Base-by-base conservation (phyloP, 2,329 filamentous ascomycete genomes). In the Ciborinia camelliae region DNA sequence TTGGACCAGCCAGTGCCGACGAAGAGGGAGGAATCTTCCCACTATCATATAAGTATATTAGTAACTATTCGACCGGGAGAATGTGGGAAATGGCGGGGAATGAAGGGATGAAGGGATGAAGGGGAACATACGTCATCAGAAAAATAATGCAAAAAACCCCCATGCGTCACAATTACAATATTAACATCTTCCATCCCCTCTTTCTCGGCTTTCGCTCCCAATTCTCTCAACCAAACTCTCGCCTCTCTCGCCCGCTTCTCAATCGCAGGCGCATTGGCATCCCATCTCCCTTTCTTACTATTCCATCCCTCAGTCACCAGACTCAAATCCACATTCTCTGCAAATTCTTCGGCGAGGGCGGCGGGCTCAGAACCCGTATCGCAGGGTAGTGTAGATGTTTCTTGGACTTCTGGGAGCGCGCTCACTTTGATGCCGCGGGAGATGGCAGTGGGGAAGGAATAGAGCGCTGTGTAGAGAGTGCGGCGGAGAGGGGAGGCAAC, bases 121-220 rank as follows among this genome's bases (percentile, higher is more conserved):
- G 23, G 50, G 37, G 23, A 3, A 26, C 88, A 96, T 48, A 63
- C 61, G 72, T 96, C 92, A 70, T 92, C 85, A 0, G 91, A 95
- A 68, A 97, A 79, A 72, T 91, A 96, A 75, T 97, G 92, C 71
- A 96, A 75, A 71, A 93, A 90, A 0, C 90, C 90, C 1, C 92
- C 92, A 72, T 96, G 92, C 3, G 91, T 89, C 9, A 96, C 91
- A 2, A 92, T 81, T 0, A 89, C 86, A 35, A 96, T 84, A 70
- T 94, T 84, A 4, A 79, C 80, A 71, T 90, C 86, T 71, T 72
- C 12, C 68, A 51, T 50, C 72, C 70, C 78, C 78, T 65, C 39
- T 2, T 18, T 3, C 14, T 35, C 35, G 14, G 30, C 50, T 23
- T 23, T 43, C 20, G 1, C 52, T 7, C 63, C 72, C 3, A 82